These are phyloP conservation scores for Phytophthora ohioensis DNA, from an alignment of 352 stramenopile genomes.

Conservation along the genomic window DNA sequence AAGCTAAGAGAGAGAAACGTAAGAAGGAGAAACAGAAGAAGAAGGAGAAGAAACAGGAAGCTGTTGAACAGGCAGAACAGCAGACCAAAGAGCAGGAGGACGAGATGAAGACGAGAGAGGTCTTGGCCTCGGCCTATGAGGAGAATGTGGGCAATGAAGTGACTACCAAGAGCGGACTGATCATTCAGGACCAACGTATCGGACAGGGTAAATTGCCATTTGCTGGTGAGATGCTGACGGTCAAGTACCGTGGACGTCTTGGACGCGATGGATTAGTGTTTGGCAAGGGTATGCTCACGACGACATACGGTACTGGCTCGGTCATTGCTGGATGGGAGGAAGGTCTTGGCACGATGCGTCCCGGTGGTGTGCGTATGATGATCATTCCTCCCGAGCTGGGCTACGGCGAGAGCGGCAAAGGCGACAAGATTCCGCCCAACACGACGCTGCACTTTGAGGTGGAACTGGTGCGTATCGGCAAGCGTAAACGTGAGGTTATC, in stretches of 20 bases:
- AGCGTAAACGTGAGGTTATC: conserved; percentile 69
- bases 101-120: conserved; percentile 53
- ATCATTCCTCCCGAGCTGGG: conserved; percentile 73
- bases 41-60: conserved; percentile 51
- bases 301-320: conserved; percentile 66
- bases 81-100: conserved; percentile 37
- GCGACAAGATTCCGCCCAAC: conserved; percentile 82
- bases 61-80: conserved; percentile 41
- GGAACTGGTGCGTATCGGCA: conserved; percentile 80
- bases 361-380: conserved; percentile 62
- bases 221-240: conserved; percentile 74
- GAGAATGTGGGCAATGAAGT: conserved; percentile 61
- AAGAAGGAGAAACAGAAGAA: conserved; percentile 48
- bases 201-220: conserved; percentile 61
- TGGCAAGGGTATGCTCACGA: conserved; percentile 81
- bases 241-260: conserved; percentile 73
- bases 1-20: conserved; percentile 45
- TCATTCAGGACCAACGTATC: conserved; percentile 62
- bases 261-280: conserved; percentile 74
- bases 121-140: conserved; percentile 62
- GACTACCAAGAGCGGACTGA: conserved; percentile 61
- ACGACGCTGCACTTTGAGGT: conserved; percentile 84
- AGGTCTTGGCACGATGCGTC: conserved; percentile 78
- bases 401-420: conserved; percentile 72
- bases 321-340: conserved; percentile 87